These are phyloP conservation scores for Suhomyces prunicola DNA, from an alignment of 805 yeast genomes.

Conservation along the genomic window DNA sequence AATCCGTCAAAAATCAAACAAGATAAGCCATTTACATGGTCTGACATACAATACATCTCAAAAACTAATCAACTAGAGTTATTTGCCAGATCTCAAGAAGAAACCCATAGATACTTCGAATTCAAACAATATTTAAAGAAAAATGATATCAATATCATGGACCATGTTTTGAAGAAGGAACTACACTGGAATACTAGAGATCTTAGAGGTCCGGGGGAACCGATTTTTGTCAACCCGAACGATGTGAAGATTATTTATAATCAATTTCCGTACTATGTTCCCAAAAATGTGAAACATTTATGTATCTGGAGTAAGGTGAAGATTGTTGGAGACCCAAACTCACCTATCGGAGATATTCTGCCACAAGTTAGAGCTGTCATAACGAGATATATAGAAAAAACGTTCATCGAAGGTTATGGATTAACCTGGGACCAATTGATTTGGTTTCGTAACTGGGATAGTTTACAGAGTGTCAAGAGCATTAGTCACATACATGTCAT, in stretches of 20 bases:
- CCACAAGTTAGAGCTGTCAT: conserved; percentile 38
- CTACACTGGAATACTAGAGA: conserved; percentile 48
- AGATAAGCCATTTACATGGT: conserved; percentile 47
- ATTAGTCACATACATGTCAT: conserved; percentile 72
- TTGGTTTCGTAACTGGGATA: conserved; percentile 75
- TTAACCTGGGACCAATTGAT: conserved; percentile 37
- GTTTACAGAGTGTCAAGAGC: conserved; percentile 62
- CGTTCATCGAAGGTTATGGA: conserved; percentile 47
- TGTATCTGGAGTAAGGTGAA: conserved; percentile 66
- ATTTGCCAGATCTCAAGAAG: conserved; percentile 47
- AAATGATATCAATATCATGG: conserved; percentile 40
- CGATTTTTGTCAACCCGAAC: conserved; percentile 37
- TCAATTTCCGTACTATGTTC: conserved; percentile 67
- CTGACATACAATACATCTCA: conserved; percentile 37
- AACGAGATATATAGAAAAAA: conserved; percentile 43
- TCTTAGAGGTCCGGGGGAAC: conserved; percentile 28
- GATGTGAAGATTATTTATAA: conserved; percentile 51
- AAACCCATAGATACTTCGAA: conserved; percentile 41
- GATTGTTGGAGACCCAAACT: conserved; percentile 49
- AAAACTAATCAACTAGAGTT: conserved; percentile 40
- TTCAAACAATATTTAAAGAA: conserved; percentile 42
- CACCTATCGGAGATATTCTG: conserved; percentile 51
- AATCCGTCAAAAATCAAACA: conserved; percentile 29
- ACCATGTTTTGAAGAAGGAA: conserved; percentile 46
- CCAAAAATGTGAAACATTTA: conserved; percentile 49